These are phyloP conservation scores for Dalbergia oliveri DNA, from an alignment of 306 rosid genomes.

Conservation along the genomic window DNA sequence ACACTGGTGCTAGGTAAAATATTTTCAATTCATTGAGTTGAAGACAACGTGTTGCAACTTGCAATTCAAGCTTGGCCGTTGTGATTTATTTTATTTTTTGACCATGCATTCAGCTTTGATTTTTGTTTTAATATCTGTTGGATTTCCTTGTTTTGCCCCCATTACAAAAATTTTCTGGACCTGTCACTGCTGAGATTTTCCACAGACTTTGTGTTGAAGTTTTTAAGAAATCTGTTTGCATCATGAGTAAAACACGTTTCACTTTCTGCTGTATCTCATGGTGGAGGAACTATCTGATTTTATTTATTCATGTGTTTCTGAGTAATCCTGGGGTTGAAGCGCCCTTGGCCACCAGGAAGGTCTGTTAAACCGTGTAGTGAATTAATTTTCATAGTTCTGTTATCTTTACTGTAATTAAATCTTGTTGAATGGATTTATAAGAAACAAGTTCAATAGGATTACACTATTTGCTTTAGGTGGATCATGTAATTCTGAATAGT, in stretches of 20 bases:
- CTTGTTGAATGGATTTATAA: slow-evolving; percentile 23
- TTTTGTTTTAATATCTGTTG: neutral
- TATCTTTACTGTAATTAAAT: slow-evolving; percentile 12
- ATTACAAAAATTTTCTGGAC: too few relatives aligned
- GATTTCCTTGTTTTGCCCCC: neutral
- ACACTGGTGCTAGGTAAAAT: neutral
- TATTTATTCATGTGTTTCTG: neutral
- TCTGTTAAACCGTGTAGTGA: neutral
- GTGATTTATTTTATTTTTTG: neutral
- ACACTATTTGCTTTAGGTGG: neutral
- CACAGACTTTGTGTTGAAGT: neutral
- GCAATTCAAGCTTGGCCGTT: neutral
- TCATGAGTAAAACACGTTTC: neutral
- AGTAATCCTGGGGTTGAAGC: neutral
- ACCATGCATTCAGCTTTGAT: neutral
- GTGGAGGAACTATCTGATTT: slow-evolving; percentile 1
- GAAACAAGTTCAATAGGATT: slow-evolving; percentile 6
- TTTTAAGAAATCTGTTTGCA: neutral
- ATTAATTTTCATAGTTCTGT: neutral
- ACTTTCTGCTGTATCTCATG: neutral
- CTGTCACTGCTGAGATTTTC: neutral
- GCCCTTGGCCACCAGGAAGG: neutral
- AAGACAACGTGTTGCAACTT: slow-evolving; percentile 10
- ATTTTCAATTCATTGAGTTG: neutral
- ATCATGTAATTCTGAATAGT: slow-evolving; percentile 25